Conservation (phyloP, 352 stramenopile genomes). For the Phytophthora hibernalis region DNA sequence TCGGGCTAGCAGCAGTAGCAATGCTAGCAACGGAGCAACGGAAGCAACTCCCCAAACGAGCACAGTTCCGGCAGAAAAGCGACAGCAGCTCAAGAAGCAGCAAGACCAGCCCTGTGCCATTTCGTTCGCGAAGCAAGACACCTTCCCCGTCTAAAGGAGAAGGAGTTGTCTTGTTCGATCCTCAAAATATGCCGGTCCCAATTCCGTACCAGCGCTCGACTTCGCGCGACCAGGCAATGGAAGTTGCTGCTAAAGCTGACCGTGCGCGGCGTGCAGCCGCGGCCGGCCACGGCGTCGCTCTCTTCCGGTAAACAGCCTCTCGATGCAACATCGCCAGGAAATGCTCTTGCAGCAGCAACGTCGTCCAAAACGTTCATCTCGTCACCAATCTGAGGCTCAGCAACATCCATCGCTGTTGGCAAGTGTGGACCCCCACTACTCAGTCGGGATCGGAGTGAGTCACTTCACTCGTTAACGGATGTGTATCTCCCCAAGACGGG, state of each 20-base stretch:
- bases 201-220: slow-evolving; percentile 25
- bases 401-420: slow-evolving; percentile 31
- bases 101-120: slow-evolving; percentile 18
- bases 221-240: slow-evolving; percentile 28
- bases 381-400: slow-evolving; percentile 21
- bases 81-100: slow-evolving; percentile 14
- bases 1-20: slow-evolving; percentile 29
- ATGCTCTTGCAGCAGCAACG: slow-evolving; percentile 35
- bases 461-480: slow-evolving; percentile 57
- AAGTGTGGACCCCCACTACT: slow-evolving; percentile 42
- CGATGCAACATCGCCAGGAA: slow-evolving; percentile 34
- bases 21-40: slow-evolving; percentile 26
- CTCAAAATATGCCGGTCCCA: slow-evolving; percentile 34
- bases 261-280: slow-evolving; percentile 23
- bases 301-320: slow-evolving; percentile 55
- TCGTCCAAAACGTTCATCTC: slow-evolving; percentile 16
- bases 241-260: slow-evolving; percentile 22
- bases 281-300: slow-evolving; percentile 44
- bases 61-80: slow-evolving; percentile 12
- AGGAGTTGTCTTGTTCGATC: slow-evolving; percentile 61
- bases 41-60: slow-evolving; percentile 26
- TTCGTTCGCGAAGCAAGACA: slow-evolving; percentile 22
- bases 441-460: slow-evolving; percentile 48
- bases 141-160: slow-evolving; percentile 20
- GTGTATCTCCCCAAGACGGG: slow-evolving; percentile 41